Evolutionary conservation across 108 stramenopile genomes (phyloP).

Genomic region (Cyclotella baltica): DNA sequence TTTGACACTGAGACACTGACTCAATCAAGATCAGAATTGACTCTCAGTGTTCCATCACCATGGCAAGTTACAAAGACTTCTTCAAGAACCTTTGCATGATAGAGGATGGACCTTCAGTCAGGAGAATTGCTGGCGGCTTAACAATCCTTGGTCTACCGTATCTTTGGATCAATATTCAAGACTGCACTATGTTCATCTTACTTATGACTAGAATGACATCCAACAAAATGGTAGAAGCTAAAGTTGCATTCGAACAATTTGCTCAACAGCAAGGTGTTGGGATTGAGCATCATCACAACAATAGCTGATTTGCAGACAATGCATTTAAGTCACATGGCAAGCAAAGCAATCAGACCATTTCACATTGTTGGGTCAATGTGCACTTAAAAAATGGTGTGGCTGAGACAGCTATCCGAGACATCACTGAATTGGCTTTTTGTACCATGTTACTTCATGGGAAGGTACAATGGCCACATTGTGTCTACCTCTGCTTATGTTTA

Average conservation of each 20-base stretch:
- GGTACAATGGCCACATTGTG: background rate
- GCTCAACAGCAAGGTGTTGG: background rate
- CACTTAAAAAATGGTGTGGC: background rate
- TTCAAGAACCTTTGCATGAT: too few relatives aligned
- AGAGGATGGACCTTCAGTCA: too few relatives aligned
- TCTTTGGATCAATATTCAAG: background rate
- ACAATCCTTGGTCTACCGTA: background rate
- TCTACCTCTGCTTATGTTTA: background rate
- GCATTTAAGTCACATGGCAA: background rate
- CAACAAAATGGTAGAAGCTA: background rate
- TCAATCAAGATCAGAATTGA: too few relatives aligned
- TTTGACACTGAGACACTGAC: too few relatives aligned
- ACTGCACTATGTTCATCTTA: conserved; percentile 4
- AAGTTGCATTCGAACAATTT: conserved; percentile 8
- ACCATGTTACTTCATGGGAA: conserved; percentile 1
- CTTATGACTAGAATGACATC: conserved; percentile 10
- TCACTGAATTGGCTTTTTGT: background rate
- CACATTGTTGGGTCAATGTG: background rate
- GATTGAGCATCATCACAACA: background rate
- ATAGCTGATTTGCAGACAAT: conserved; percentile 7
- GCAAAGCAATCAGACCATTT: background rate
- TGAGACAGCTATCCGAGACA: conserved; percentile 2
- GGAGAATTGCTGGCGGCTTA: background rate
- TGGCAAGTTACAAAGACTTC: too few relatives aligned
- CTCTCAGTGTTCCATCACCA: too few relatives aligned